Evolutionary conservation across 768 basidiomycete species (phyloP).

Genomic region (Pleurotus sapidus): DNA sequence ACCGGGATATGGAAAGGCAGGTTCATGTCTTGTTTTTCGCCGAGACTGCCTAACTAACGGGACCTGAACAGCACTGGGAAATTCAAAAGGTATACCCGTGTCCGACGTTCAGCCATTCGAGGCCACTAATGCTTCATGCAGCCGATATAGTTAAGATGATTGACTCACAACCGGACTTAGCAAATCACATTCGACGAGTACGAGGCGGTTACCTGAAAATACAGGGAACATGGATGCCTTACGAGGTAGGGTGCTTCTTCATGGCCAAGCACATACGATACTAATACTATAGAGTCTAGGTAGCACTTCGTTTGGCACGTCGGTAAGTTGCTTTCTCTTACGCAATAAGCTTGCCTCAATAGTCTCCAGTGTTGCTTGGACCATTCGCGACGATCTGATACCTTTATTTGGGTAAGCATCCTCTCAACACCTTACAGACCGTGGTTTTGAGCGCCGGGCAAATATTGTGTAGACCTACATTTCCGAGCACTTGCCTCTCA

Average conservation of each 20-base stretch:
- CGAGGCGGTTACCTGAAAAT: constrained; percentile 89
- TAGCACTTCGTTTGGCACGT: constrained; percentile 75
- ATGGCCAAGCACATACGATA: constrained; percentile 7
- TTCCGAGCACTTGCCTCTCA: constrained; percentile 78
- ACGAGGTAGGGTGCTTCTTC: constrained; percentile 52
- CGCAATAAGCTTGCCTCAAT: too few species aligned
- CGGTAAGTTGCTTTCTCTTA: constrained; percentile 46
- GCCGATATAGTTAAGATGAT: constrained; percentile 94
- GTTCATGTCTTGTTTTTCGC: constrained; percentile 7
- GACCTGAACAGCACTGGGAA: constrained; percentile 61
- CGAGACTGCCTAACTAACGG: too few species aligned
- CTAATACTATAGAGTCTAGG: constrained; percentile 37
- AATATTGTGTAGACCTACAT: constrained; percentile 59
- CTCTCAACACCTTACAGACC: constrained; percentile 9
- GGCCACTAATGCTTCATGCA: constrained; percentile 27
- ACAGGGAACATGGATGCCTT: constrained; percentile 94
- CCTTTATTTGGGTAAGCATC: constrained; percentile 78
- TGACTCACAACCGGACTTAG: constrained; percentile 87
- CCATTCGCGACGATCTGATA: constrained; percentile 80
- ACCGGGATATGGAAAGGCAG: constrained; percentile 93
- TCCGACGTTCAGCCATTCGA: constrained; percentile 5
- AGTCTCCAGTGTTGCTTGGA: constrained; percentile 72
- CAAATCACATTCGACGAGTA: constrained; percentile 77
- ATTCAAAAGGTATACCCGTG: constrained; percentile 72
- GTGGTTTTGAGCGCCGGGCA: constrained; percentile 9